Evolutionary conservation across 2,329 filamentous ascomycete genomes (phyloP), one percentile per base, ranked within the genome.

Genomic region (Thermothelomyces thermophilus): DNA sequence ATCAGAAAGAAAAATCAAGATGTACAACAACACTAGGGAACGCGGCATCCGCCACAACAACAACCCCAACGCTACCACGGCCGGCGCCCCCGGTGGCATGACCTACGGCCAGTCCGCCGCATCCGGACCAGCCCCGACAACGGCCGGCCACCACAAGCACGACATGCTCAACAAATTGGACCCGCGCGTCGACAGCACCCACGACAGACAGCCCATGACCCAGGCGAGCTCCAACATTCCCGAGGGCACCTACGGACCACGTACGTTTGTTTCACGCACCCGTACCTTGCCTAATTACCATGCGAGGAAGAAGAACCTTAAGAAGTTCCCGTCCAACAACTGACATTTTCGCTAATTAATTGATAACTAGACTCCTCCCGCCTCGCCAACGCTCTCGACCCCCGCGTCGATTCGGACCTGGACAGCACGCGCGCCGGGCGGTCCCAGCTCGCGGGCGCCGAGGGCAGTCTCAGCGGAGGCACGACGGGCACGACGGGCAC

Each of bases 161-260:
- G 59, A 61, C 52, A 28, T 58, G 19, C 39, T 61, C 42, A 61
- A 61, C 58, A 61, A 61, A 48, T 44, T 61, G 20, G 59, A 61
- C 48, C 59, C 58, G 2, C 48, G 49, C 37, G 46, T 60, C 44
- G 56, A 61, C 53, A 55, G 50, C 41, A 57, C 56, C 13, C 51
- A 48, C 24, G 59, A 61, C 47, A 36, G 48, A 9, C 40, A 44
- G 4, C 51, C 56, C 22, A 46, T 56, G 36, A n/a, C 44, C 2
- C 39, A 37, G 6, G 14, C 36, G 19, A 36, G 13, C 35, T 11
- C 1, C 16, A 14, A 17, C 30, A 20, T 50, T 9, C 53, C 50
- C 24, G 52, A 56, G 26, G 53, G 54, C 26, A 56, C 56, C 31
- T 55, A 58, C 51, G 56, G 53, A 28, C 56, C 52, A 9, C 56